Base-by-base conservation (phyloP, 768 basidiomycete genomes). In the Lentinus tigrinus region DNA sequence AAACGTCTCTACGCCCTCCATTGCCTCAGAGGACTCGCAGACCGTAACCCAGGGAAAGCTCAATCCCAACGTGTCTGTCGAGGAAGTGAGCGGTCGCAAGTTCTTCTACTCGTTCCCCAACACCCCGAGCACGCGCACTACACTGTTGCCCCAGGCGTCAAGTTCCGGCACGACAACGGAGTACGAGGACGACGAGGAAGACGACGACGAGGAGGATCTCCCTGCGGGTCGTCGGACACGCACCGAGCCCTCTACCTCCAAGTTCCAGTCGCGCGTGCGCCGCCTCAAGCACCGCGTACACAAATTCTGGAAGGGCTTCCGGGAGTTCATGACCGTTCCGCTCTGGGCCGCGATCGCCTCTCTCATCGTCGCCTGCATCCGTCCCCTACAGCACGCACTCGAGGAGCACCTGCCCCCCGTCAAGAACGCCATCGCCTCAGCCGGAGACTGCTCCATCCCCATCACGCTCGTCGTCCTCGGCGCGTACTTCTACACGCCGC, bases 391-490 rank as follows among this genome's bases (percentile, higher is more conserved):
- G 69, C 82, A 85, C 49, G 68, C 79, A 9, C 77, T 98, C 52
- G 82, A 87, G 24, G 72, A 77, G 4, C 82, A 86, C 62, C 75
- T 91, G 71, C 77, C 75, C 36, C 84, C 88, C 0, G 69, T 93
- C 58, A 89, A 85, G 65, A 82, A 85, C 27, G 88, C 91, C 0
- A 72, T 95, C 48, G 77, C 75, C 2, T 74, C 76, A 13, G 85
- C 88, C 1, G 91, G 93, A 1, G 84, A 80, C 58, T 93, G 91
- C 59, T 87, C 88, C 10, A 88, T 98, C 59, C 96, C 95, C 0
- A 68, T 98, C 26, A 98, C 95, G 2, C 77, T 97, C 24, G 80
- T 98, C 55, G 93, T 97, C 6, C 85, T 98, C 42, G 95, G 95
- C 11, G 94, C 91, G 14, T 98, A 95, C 77, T 96, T 96, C 74